phyloP scores from a whole-genome alignment of 2,329 filamentous ascomycete genomes.

The Macrophomina tecta region DNA sequence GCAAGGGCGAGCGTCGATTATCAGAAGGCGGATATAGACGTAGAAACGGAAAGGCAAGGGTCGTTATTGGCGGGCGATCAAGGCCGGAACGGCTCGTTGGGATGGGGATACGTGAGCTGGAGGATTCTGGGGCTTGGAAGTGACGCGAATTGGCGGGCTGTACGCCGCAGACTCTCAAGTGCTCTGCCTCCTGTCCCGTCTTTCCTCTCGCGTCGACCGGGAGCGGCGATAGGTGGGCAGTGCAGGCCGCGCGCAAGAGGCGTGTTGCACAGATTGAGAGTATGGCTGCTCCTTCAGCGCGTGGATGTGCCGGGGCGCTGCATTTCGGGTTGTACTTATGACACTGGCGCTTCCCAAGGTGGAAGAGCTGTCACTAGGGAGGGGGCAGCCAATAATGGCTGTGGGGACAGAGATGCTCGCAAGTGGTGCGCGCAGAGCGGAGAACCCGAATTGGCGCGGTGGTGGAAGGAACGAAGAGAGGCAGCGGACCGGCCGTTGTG shows the following conservation, averaged over 20 bases:
- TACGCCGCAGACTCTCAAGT: not conserved
- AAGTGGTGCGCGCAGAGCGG: not conserved
- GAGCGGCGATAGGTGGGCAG: not conserved
- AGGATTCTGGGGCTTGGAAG: not conserved
- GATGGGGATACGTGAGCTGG: not conserved
- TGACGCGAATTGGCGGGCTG: conserved; percentile 1
- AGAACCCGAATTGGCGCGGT: not conserved
- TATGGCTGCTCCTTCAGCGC: conserved; percentile 27
- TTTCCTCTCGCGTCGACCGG: not conserved
- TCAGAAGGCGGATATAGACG: conserved; percentile 7
- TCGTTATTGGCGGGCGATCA: not conserved
- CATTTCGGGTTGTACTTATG: conserved; percentile 25
- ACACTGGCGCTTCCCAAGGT: conserved; percentile 23
- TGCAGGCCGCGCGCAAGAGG: not conserved
- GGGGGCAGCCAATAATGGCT: not conserved
- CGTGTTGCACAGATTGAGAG: conserved; percentile 12
- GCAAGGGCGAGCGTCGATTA: conserved; percentile 18
- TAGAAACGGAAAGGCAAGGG: not conserved
- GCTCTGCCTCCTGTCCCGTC: conserved; percentile 7
- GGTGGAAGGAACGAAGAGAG: not conserved
- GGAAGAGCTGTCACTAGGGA: conserved; percentile 6
- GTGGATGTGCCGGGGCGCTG: conserved; percentile 18
- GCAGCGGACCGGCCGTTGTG: conserved; percentile 16
- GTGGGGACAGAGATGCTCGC: not conserved
- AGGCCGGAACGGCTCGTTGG: not conserved